Conservation (phyloP, 1,139 yeast genomes). For the Nematodospora anomalae region DNA sequence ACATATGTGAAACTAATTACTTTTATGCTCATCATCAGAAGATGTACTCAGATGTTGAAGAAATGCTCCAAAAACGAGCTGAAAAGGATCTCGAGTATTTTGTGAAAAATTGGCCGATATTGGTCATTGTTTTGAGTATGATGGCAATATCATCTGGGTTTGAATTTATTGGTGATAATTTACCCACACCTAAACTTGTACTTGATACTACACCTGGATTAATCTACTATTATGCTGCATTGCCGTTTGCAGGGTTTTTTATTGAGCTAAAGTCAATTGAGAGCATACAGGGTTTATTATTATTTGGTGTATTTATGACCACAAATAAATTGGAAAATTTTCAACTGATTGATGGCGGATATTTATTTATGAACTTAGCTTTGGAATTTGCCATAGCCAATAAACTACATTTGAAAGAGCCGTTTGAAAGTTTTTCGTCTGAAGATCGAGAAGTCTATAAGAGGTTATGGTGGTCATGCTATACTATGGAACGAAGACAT, state of each 20-base stretch:
- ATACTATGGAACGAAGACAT: constrained; percentile 19
- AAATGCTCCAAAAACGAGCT: constrained; percentile 9
- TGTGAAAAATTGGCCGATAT: constrained; percentile 16
- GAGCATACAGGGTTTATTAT: constrained; percentile 17
- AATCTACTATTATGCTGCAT: constrained; percentile 17
- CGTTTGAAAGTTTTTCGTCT: constrained; percentile 8
- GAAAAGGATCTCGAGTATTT: constrained; percentile 13
- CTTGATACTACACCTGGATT: constrained; percentile 22
- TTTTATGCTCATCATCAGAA: constrained; percentile 18
- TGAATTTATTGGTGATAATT: constrained; percentile 44
- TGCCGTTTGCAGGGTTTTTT: constrained; percentile 19
- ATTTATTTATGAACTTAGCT: constrained; percentile 18
- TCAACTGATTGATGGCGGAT: constrained; percentile 19
- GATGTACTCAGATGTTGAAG: constrained; percentile 10
- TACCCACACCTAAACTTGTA: constrained; percentile 26
- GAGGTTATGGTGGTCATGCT: constrained; percentile 22
- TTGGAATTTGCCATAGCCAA: constrained; percentile 19
- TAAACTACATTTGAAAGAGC: constrained; percentile 16
- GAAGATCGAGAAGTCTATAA: constrained; percentile 16
- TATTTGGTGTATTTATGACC: constrained; percentile 20
- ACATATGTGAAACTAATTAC: constrained; percentile 21
- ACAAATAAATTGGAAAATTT: constrained; percentile 19
- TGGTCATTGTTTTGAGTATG: constrained; percentile 16
- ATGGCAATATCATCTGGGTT: constrained; percentile 19
- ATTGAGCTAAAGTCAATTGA: constrained; percentile 18